Evolutionary conservation across 108 stramenopile species (phyloP).

Genomic region (Aurantiochytrium sp.): DNA sequence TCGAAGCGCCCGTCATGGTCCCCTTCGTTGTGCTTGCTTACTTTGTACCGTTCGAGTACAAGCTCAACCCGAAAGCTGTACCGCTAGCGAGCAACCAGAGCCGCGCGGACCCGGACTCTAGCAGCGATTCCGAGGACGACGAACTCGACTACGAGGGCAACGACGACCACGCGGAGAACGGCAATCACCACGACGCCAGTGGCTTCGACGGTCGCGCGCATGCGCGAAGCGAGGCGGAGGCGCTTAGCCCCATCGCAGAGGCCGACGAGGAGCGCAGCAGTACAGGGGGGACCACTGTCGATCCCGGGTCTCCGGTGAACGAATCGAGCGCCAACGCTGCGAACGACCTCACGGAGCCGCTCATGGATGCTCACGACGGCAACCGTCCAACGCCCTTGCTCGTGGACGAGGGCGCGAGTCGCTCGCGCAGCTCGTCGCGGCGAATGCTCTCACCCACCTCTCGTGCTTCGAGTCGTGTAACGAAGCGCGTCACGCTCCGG

Average conservation of each 20-base stretch:
- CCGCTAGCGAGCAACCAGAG: background rate
- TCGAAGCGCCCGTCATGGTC: slow-evolving; percentile 5
- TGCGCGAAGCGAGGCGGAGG: background rate
- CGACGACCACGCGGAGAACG: too few species aligned
- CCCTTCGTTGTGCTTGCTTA: background rate
- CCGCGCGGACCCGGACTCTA: background rate
- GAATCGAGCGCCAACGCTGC: too few species aligned
- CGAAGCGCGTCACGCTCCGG: background rate
- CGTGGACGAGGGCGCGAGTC: background rate
- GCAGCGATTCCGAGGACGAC: background rate
- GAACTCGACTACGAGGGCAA: background rate
- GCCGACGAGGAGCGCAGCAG: background rate
- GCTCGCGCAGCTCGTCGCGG: background rate
- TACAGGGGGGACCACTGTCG: too few species aligned
- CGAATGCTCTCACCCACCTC: background rate
- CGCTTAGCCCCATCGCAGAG: background rate
- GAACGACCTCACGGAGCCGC: too few species aligned
- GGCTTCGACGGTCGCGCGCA: too few species aligned
- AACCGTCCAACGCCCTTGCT: background rate
- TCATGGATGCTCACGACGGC: background rate
- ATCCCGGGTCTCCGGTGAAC: too few species aligned
- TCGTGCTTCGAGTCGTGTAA: background rate
- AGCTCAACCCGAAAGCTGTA: background rate
- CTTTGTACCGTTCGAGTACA: slow-evolving; percentile 15
- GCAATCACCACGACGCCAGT: too few species aligned